Conservation (phyloP, 78 protist species). For the Dictyostelium purpureum region DNA sequence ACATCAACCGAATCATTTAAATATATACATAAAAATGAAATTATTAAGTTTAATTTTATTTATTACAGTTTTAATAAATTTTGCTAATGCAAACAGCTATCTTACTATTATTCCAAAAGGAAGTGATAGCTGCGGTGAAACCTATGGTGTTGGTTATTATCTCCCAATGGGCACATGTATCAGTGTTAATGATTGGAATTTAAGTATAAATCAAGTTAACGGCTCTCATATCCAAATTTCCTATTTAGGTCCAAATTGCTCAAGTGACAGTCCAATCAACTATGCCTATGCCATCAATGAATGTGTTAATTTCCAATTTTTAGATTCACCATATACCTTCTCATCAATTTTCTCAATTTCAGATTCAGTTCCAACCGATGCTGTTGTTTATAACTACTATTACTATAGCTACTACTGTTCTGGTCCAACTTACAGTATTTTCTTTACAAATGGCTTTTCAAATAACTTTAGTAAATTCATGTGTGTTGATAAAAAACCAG, state of each 20-base stretch:
- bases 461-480: not conserved
- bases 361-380: not conserved
- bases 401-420: slow-evolving; percentile 27
- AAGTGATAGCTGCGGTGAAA: not conserved
- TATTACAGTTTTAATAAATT: not conserved
- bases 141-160: slow-evolving; percentile 11
- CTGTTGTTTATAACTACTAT: not conserved
- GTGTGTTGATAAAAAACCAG: slow-evolving; percentile 16
- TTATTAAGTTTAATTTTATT: not conserved
- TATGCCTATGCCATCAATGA: not conserved
- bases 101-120: not conserved
- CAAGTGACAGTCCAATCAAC: not conserved
- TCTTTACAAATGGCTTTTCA: not conserved
- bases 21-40: not conserved
- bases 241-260: not conserved
- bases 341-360: not conserved
- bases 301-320: not conserved
- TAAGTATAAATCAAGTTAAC: not conserved
- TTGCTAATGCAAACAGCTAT: not conserved
- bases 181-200: not conserved
- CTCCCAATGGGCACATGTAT: slow-evolving; percentile 17
- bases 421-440: slow-evolving; percentile 32
- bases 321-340: not conserved
- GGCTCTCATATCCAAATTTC: not conserved
- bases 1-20: too few relatives aligned